Conservation (phyloP, 2,329 filamentous ascomycete species). For the Venturia pyrina region DNA sequence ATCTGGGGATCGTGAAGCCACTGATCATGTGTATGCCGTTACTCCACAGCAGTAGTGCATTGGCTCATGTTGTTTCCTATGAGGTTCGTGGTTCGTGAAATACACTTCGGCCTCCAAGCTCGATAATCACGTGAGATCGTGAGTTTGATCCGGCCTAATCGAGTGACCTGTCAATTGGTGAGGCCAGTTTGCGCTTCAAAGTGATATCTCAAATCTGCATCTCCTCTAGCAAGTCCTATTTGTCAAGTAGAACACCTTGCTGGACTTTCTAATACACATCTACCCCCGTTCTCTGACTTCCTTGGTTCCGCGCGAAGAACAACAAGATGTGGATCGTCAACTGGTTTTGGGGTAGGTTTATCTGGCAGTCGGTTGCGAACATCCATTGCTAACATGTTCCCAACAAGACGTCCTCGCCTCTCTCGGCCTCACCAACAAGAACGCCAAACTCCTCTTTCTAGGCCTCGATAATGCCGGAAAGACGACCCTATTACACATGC, state of each 20-base stretch:
- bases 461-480: conserved; percentile 92
- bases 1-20: neutral
- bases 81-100: too few species aligned
- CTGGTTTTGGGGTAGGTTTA: conserved; percentile 48
- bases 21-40: neutral
- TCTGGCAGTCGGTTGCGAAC: neutral
- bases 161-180: neutral
- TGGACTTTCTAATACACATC: neutral
- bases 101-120: too few species aligned
- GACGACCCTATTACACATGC: conserved; percentile 86
- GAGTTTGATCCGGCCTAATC: too few species aligned
- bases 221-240: too few species aligned
- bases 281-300: neutral
- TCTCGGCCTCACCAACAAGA: conserved; percentile 85
- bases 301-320: neutral
- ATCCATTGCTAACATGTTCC: neutral
- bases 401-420: conserved; percentile 53
- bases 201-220: too few species aligned
- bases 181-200: neutral
- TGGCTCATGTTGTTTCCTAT: too few species aligned
- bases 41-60: neutral
- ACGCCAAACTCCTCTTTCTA: conserved; percentile 79
- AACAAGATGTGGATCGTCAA: conserved; percentile 79
- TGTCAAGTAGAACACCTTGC: neutral
- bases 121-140: neutral